A percentile compares a stretch with the other conserved stretches of the same genome.
phyloP scores from a whole-genome alignment of 352 stramenopile species.

The Phytopythium mirpurense region DNA sequence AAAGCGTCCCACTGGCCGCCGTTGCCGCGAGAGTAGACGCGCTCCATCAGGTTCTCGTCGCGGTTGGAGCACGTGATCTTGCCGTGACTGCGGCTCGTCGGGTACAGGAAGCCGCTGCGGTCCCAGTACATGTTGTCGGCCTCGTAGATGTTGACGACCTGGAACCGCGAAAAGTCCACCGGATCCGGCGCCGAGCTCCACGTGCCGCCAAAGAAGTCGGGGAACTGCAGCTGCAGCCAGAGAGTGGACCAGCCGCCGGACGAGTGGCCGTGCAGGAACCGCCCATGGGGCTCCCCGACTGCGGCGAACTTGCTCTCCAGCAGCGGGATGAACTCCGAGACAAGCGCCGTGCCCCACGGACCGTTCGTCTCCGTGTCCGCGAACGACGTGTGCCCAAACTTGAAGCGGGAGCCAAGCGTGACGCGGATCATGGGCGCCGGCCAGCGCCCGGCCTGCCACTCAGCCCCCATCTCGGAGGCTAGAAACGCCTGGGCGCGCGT shows the following conservation, averaged over 20 bases:
- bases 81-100: constrained; percentile 49
- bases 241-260: constrained; percentile 66
- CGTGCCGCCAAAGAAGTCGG: constrained; percentile 63
- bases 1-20: constrained; percentile 77
- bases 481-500: constrained; percentile 58
- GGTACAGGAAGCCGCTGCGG: constrained; percentile 40
- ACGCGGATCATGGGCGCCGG: constrained; percentile 58
- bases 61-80: constrained; percentile 51
- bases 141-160: constrained; percentile 69
- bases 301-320: constrained; percentile 47
- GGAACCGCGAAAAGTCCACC: constrained; percentile 64
- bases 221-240: constrained; percentile 72
- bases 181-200: constrained; percentile 73
- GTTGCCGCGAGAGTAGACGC: constrained; percentile 57
- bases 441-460: constrained; percentile 54
- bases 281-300: constrained; percentile 23
- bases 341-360: constrained; percentile 60
- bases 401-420: constrained; percentile 69
- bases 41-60: constrained; percentile 69
- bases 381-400: constrained; percentile 76
- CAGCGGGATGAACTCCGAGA: constrained; percentile 65
- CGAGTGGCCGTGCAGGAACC: constrained; percentile 70
- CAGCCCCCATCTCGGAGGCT: constrained; percentile 49
- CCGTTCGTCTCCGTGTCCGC: constrained; percentile 58
- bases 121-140: constrained; percentile 75